Conservation (phyloP, 495 filamentous ascomycete species). For the Neurospora discreta region DNA sequence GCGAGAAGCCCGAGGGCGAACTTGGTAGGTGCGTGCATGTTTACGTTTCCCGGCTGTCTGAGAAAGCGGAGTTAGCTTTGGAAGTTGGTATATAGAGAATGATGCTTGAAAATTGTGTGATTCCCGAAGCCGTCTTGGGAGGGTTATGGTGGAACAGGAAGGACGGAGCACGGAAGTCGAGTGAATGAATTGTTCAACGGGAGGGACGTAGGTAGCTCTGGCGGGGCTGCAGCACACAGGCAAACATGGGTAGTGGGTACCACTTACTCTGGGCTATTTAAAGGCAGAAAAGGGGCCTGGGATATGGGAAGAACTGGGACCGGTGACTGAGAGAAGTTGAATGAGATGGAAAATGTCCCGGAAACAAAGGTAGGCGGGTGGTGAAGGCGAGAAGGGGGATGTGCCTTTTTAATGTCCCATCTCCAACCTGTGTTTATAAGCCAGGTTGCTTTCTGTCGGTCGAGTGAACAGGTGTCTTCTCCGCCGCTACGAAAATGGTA, state of each 20-base stretch:
- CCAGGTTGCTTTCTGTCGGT: constrained; percentile 8
- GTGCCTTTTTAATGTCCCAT: constrained; percentile 16
- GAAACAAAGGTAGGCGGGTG: constrained; percentile 1
- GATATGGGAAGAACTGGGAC: background rate
- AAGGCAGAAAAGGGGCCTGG: constrained; percentile 13
- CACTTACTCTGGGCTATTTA: constrained; percentile 20
- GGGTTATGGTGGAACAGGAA: background rate
- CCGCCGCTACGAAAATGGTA: constrained; percentile 2
- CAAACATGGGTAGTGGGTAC: background rate
- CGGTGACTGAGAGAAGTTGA: background rate
- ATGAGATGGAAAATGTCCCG: constrained; percentile 2
- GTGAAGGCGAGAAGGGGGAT: constrained; percentile 5
- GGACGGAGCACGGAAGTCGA: background rate
- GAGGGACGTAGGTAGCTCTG: background rate
- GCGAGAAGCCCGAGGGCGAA: constrained; percentile 45
- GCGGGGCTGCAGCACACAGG: background rate
- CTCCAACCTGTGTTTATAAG: constrained; percentile 10
- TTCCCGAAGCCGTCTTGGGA: background rate
- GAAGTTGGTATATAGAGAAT: background rate
- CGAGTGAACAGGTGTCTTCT: constrained; percentile 26
- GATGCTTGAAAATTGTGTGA: background rate
- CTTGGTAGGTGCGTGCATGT: constrained; percentile 22
- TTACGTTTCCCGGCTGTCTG: constrained; percentile 4
- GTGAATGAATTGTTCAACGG: background rate
- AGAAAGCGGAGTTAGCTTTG: background rate